Base-by-base conservation (phyloP, 2,329 filamentous ascomycete genomes). In the Pyrenochaeta sp. region DNA sequence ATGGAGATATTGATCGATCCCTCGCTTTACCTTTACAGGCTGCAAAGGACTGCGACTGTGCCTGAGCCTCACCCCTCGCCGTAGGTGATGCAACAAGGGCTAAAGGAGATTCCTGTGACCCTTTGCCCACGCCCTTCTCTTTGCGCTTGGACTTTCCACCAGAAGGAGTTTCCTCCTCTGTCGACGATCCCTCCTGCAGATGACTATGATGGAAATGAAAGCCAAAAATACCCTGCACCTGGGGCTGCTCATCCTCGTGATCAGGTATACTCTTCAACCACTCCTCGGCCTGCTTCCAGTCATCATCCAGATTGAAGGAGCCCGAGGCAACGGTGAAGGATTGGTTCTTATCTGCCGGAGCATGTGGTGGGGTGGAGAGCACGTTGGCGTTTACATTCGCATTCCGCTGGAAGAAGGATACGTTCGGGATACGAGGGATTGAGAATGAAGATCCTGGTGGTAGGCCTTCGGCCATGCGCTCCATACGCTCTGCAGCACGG, bases 281-380 rank as follows among this genome's bases (percentile, higher is more conserved):
- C 7, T 52, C 19, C 2, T 61, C 42, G 2, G 51, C 50, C 49
- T 54, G 43, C 34, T 50, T 50, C 43, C 54, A 54, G 25, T 64
- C 61, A 0, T 58, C 47, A 2, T 54, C 50, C 0, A 64, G 28
- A 13, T 52, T 8, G 44, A 43, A 51, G 10, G 48, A 52, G 12
- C 50, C 57, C n/a, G 40, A 50, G 10, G 48, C 53, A 22, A 60
- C 19, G 13, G 57, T 62, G 48, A 60, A 55, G 0, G 56, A 47
- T 5, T 25, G 19, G 8, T 59, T 50, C 13, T 19, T 7, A 36
- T 51, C 36, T 2, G 22, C 49, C 2, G 43, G 27, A 10, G 32
- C 22, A 10, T 24, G 24, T 15, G 53, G 55, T 4, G 46, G 45
- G 12, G 28, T n/a, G 15, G 7, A 12, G 5, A 46, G 19, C 9